These are phyloP conservation scores for Sphenostylis stenocarpa DNA, from an alignment of 306 rosid genomes.

Conservation along the genomic window DNA sequence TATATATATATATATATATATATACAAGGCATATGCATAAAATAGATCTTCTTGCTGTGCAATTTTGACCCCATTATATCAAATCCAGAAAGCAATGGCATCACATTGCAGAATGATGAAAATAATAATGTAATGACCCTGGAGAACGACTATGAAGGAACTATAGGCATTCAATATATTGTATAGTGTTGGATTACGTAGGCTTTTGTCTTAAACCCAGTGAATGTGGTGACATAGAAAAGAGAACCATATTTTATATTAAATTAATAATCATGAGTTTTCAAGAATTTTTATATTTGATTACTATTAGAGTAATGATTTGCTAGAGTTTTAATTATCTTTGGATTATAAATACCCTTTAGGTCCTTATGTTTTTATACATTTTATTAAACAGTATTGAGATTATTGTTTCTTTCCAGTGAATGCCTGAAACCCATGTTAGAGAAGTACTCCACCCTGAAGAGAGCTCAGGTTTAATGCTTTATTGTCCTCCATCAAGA, in stretches of 20 bases:
- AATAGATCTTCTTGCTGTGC: background rate
- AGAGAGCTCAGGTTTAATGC: background rate
- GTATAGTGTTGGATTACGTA: background rate
- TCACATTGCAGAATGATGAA: constrained; percentile 2
- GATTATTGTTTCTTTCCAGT: background rate
- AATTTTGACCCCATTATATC: background rate
- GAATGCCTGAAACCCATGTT: too few species aligned
- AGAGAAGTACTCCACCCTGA: background rate
- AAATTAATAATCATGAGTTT: background rate
- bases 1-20: background rate
- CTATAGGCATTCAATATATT: background rate
- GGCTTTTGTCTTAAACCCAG: constrained; percentile 9
- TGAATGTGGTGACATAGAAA: background rate
- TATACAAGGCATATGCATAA: background rate
- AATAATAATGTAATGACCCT: background rate
- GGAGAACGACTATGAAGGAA: background rate
- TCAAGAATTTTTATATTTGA: background rate
- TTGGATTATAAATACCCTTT: background rate
- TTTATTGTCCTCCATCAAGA: background rate
- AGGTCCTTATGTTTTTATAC: background rate
- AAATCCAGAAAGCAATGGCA: background rate
- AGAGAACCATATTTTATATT: background rate
- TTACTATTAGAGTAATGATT: background rate
- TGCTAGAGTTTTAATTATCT: background rate
- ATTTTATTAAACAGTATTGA: background rate